Base-by-base conservation (phyloP, 129 eudicot genomes). In the Apium graveolens region DNA sequence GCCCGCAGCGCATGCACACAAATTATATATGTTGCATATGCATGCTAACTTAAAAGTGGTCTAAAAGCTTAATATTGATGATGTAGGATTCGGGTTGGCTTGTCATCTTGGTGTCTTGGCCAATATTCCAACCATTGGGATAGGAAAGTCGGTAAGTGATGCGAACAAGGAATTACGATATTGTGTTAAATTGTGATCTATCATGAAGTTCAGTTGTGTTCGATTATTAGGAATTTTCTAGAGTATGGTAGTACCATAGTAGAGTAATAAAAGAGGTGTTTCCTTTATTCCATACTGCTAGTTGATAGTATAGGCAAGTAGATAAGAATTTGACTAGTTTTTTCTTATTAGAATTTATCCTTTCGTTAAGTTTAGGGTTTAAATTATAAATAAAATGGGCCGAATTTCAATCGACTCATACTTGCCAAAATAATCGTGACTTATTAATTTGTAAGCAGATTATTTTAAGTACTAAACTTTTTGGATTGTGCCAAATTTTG, bases 31-130 rank as follows among this genome's bases (percentile, higher is more conserved):
- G 35, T 65, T 65, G 38, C 72, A 27, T n/a, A 27, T 66, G 76
- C 3, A 17, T n/a, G 34, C 46, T 38, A 32, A 74, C 9, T 45
- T 70, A 12, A 55, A 70, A 70, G 75, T 74, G 68, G 68, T 75
- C 73, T 78, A 74, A 78, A 60, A 38, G 27, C 75, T 35, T 76
- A 13, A 69, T 38, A 37, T 11, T 73, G 72, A 39, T 55, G 49
- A 26, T 85, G 86, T 80, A 93, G 98, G 97, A 45, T 91, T 94
- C 83, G 98, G 98, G 34, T 88, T 93, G 84, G 98, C 98, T 82
- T 91, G 98, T 76, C 98, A 94, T 86, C 91, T 94, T 71, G 98
- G 98, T 51, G 98, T 94, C 81, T 80, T 91, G 73, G 96, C 88
- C 80, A 79, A 91, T 83, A 81, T 94, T 79, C 98, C 98, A 38